Base-by-base conservation (phyloP, 2,329 filamentous ascomycete species). In the Neopestalotiopsis sp. region DNA sequence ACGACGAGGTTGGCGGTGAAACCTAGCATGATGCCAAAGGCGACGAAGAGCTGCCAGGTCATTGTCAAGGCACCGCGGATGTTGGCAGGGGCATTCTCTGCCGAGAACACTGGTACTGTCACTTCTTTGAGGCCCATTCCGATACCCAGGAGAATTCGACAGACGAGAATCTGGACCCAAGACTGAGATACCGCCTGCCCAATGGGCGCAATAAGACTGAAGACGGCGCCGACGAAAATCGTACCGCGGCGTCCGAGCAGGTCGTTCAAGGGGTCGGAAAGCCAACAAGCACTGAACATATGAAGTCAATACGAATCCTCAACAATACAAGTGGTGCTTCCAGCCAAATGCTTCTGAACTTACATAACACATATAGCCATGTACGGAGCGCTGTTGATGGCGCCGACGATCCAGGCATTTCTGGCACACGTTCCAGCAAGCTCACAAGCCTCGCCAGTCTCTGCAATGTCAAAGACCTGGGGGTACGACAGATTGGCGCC, bases 1-100 rank as follows among this genome's bases (percentile, higher is more conserved):
- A 92, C 88, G 4, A 85, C 88, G 38, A 92, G 82, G 74, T 92
- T 92, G 70, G 90, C 90, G 69, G 84, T 87, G 67, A 87, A 90
- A 10, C 91, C 91, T 24, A 92, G 81, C 77, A 92, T 90, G 73
- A 92, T 91, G 56, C 88, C 88, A 83, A 81, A 92, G 80, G 70
- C 89, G 1, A 81, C 84, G 83, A 85, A 89, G 20, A 88, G 76
- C 75, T 88, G 86, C 85, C 85, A 88, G 0, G 81, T 84, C 84
- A 87, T 88, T 53, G 87, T 85, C 4, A 88, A 75, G 5, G 82
- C 85, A 10, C 86, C 86, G 4, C 86, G 84, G 68, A 88, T 87
- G n/a, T 80, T 78, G 1, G 85, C 81, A 0, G 87, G 87, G 0
- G 85, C 79, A 69, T 84, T 86, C 70, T 88, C 87, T 0, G 87